Evolutionary conservation across 176 grass and related monocot species (phyloP).

Genomic region (Chrysopogon serrulatus): DNA sequence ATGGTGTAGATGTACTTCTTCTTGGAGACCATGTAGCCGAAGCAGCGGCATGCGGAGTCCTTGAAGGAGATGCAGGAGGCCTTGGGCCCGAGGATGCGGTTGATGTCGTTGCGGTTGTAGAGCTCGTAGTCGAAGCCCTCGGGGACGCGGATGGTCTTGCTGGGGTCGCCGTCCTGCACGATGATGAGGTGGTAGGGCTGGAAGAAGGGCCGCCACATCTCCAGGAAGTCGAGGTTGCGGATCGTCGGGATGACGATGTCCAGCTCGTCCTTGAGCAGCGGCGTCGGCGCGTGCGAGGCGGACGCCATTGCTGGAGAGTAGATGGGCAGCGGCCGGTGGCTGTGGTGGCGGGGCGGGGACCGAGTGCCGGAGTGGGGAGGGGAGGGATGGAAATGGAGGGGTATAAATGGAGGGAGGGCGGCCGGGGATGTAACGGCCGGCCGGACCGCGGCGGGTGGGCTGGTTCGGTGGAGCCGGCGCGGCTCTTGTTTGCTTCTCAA

Average conservation of each 20-base stretch:
- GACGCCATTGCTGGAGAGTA: constrained; percentile 20
- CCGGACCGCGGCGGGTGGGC: background rate
- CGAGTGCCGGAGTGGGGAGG: background rate
- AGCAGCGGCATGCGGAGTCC: constrained; percentile 92
- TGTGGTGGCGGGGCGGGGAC: background rate
- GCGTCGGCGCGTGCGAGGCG: constrained; percentile 9
- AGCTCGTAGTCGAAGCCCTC: constrained; percentile 98
- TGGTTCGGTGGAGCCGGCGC: background rate
- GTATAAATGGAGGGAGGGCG: background rate
- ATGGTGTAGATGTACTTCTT: constrained; percentile 99
- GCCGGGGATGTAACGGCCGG: background rate
- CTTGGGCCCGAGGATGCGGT: constrained; percentile 89
- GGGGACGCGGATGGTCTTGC: constrained; percentile 58
- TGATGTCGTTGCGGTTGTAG: constrained; percentile 96
- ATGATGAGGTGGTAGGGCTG: constrained; percentile 98
- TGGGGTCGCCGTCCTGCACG: constrained; percentile 89
- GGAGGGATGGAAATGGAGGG: background rate
- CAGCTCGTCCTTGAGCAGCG: constrained; percentile 80
- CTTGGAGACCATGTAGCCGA: constrained; percentile 95
- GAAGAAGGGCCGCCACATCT: constrained; percentile 97
- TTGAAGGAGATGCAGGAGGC: constrained; percentile 95
- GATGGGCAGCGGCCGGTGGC: background rate
- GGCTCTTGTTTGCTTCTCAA: background rate
- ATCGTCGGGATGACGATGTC: constrained; percentile 99
- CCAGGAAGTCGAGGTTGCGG: constrained; percentile 89